Percentiles rank a stretch among this genome's conserved stretches.
These are phyloP conservation scores for Aspergillus hiratsukae DNA, from an alignment of 2,329 filamentous ascomycete genomes.

Conservation along the genomic window DNA sequence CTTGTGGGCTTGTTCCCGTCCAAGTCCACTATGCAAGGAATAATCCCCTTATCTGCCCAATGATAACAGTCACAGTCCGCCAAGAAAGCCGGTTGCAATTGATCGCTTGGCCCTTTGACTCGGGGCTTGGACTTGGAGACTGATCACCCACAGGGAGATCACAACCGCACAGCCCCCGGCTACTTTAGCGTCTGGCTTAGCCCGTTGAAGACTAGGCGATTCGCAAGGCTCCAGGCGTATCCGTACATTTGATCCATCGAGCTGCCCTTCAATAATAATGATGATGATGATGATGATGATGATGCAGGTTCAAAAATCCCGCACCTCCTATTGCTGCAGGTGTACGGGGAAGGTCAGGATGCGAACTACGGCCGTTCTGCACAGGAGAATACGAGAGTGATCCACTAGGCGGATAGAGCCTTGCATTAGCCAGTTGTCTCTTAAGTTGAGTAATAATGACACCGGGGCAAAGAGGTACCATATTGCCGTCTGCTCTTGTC, in stretches of 20 bases:
- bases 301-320: neutral
- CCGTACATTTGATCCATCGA: neutral
- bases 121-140: neutral
- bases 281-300: neutral
- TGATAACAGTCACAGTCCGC: neutral
- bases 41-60: neutral
- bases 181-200: neutral
- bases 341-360: neutral
- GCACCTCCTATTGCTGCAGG: no score
- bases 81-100: neutral
- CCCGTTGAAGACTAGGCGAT: neutral
- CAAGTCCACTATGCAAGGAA: neutral
- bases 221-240: neutral
- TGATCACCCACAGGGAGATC: neutral
- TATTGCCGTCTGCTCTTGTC: neutral
- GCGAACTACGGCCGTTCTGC: neutral
- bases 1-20: constrained; percentile 7
- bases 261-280: neutral
- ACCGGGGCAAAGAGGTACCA: neutral
- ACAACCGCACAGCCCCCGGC: neutral
- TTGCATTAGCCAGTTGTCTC: neutral
- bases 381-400: neutral
- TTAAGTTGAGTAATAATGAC: neutral
- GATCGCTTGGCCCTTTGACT: no score
- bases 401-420: neutral